Base-by-base conservation (phyloP, 2,329 filamentous ascomycete genomes). In the Monosporascus ibericus region DNA sequence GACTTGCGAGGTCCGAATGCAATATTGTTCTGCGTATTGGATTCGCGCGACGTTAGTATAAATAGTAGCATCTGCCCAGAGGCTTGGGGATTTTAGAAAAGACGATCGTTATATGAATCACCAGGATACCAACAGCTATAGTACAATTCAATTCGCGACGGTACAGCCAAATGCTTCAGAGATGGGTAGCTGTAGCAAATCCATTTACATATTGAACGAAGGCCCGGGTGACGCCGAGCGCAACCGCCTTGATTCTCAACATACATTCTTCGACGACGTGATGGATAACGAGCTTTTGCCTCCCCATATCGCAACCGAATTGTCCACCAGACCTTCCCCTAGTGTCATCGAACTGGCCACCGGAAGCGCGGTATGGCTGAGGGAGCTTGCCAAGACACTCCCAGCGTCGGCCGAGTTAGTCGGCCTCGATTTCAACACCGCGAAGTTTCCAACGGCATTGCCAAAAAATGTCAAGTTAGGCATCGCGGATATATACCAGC, bases 351-450 rank as follows among this genome's bases (percentile, higher is more conserved):
- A 58, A 1, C 14, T 56, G 25, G 55, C 55, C 4, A 57, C 58
- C 5, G 56, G 56, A 4, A 50, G 55, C 7, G 52, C 36, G 15
- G 49, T 58, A 9, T 60, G 56, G 57, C 40, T 59, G 9, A 42
- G n/a, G 5, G 53, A 55, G 7, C 44, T 59, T 15, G 50, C 56
- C 5, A 48, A 42, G 34, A 42, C 34, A 24, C 49, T 60, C 3
- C 56, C 53, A 17, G 18, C 36, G 15, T 53, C 53, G 6, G 55
- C 57, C 20, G 52, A 52, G 44, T 18, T 60, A 5, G 50, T 58
- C 39, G 55, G 57, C 4, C 48, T 59, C 17, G 58, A 60, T 22
- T 55, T 49, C 25, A 52, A 56, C 38, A 39, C 40, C 8, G 49
- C 51, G 36, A 60, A 56, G 49, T 59, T 59, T 27, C 56, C 53